Percentiles rank a stretch among this genome's conserved stretches.
Conservation (phyloP, 345 rosid genomes). For the Populus simonii region DNA sequence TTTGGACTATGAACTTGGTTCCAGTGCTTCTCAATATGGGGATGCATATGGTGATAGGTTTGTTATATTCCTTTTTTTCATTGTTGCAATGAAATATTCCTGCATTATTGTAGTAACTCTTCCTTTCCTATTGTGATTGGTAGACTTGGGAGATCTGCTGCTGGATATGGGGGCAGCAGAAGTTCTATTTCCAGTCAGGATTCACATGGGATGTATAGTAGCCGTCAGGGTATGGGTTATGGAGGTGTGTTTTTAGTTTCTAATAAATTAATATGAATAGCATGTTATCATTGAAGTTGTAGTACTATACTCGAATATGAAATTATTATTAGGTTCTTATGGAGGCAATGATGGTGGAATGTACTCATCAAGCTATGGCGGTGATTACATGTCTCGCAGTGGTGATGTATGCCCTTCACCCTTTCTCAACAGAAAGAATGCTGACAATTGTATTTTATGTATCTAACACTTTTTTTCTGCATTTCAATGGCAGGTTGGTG, state of each 20-base stretch:
- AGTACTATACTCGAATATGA: not conserved
- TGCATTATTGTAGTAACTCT: constrained; percentile 1
- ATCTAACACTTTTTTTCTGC: not conserved
- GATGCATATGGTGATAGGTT: constrained; percentile 89
- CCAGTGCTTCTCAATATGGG: constrained; percentile 63
- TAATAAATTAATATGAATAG: constrained; percentile 14
- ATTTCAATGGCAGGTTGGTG: constrained; percentile 59
- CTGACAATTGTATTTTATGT: not conserved
- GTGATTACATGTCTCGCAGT: constrained; percentile 67
- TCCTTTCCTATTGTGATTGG: constrained; percentile 25
- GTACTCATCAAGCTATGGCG: constrained; percentile 73
- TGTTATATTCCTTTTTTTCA: constrained; percentile 5
- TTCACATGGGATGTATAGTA: constrained; percentile 68
- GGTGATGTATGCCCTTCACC: constrained; percentile 56
- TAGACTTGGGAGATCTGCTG: constrained; percentile 74
- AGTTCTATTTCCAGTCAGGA: constrained; percentile 72
- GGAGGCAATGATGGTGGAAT: constrained; percentile 69
- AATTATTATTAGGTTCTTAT: constrained; percentile 63
- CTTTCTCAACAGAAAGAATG: not conserved
- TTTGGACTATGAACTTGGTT: constrained; percentile 69
- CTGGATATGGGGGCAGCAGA: constrained; percentile 82
- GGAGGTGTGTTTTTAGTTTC: constrained; percentile 46
- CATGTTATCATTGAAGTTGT: not conserved
- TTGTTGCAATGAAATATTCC: not conserved
- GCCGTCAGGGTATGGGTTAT: constrained; percentile 79